A percentile compares a stretch with the other conserved stretches of the same genome.
Conservation (phyloP, 441 rosid genomes). For the Jatropha multifida region DNA sequence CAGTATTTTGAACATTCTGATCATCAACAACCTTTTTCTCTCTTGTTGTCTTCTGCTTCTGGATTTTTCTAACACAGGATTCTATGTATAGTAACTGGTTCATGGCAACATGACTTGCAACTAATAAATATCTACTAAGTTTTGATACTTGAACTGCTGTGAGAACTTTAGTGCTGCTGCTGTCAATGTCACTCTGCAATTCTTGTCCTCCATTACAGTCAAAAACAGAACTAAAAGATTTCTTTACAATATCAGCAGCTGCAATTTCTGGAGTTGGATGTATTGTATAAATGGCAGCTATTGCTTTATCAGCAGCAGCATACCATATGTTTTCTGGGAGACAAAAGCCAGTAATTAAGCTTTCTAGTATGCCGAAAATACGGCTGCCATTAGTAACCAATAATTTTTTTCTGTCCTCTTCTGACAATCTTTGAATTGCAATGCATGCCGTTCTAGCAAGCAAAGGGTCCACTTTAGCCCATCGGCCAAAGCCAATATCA, state of each 20-base stretch:
- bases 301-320: conserved; percentile 95
- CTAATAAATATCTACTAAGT: conserved; percentile 83
- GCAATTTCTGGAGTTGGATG: conserved; percentile 93
- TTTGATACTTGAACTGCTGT: conserved; percentile 66
- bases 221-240: conserved; percentile 62
- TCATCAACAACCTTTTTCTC: conserved; percentile 47
- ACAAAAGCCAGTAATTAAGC: conserved; percentile 80
- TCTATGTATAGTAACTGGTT: conserved; percentile 93
- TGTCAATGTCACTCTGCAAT: conserved; percentile 40
- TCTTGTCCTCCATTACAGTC: conserved; percentile 48
- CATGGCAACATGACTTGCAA: conserved; percentile 90
- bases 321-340: conserved; percentile 93
- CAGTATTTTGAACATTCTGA: conserved; percentile 32
- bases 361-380: conserved; percentile 72
- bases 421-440: conserved; percentile 86
- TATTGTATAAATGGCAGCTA: conserved; percentile 66
- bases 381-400: conserved; percentile 70
- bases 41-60: conserved; percentile 67
- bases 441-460: conserved; percentile 93
- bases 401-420: conserved; percentile 78
- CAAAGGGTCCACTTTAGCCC: conserved; percentile 97
- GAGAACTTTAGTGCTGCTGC: conserved; percentile 32
- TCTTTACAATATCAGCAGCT: conserved; percentile 71
- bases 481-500: conserved; percentile 99
- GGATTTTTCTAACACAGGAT: conserved; percentile 78